phyloP scores from a whole-genome alignment of 805 yeast species.

The Yarrowia sp. region DNA sequence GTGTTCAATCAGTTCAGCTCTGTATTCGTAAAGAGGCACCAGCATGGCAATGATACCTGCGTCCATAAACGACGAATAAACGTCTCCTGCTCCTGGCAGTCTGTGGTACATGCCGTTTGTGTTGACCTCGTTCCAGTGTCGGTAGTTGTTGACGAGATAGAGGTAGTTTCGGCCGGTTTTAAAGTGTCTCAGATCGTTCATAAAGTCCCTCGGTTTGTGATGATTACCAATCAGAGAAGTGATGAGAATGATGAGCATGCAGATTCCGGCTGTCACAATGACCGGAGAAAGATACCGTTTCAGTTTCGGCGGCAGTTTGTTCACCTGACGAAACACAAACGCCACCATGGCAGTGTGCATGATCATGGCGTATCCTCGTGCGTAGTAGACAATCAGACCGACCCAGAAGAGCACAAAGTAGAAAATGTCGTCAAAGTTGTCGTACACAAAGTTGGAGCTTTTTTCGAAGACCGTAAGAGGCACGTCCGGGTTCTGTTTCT shows the following conservation, averaged over 20 bases:
- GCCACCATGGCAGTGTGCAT: conserved; percentile 69
- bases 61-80: conserved; percentile 73
- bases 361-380: conserved; percentile 63
- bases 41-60: conserved; percentile 77
- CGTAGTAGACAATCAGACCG: conserved; percentile 68
- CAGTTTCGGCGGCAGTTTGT: conserved; percentile 56
- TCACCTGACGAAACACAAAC: conserved; percentile 60
- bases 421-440: conserved; percentile 63
- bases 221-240: conserved; percentile 60
- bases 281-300: conserved; percentile 73
- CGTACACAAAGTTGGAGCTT: conserved; percentile 38
- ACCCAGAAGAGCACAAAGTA: conserved; percentile 58
- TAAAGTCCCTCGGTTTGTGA: conserved; percentile 53
- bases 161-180: conserved; percentile 74
- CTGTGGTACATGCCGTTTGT: conserved; percentile 44
- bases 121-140: conserved; percentile 39
- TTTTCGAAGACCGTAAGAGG: neutral
- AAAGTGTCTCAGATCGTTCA: conserved; percentile 60
- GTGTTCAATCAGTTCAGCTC: conserved; percentile 66
- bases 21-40: conserved; percentile 77
- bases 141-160: conserved; percentile 57
- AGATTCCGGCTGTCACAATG: conserved; percentile 66
- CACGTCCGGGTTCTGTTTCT: neutral
- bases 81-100: conserved; percentile 85
- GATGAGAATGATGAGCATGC: conserved; percentile 68